A percentile compares a stretch with the other conserved stretches of the same genome.
phyloP scores from a whole-genome alignment of 495 filamentous ascomycete species.

The Lasiosphaeria ovina region DNA sequence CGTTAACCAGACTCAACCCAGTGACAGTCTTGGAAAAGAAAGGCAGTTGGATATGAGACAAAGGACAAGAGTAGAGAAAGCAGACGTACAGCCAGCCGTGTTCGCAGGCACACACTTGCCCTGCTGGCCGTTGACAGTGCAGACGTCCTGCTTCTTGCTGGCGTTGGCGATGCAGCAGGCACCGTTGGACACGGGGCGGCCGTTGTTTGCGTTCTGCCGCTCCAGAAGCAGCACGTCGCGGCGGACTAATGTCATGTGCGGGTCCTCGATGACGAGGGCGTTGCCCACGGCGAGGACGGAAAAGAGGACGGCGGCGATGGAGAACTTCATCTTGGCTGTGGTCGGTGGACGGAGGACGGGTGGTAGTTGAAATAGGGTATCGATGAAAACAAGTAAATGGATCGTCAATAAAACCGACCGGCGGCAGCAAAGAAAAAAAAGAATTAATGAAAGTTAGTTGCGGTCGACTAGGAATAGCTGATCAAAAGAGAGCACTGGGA shows the following conservation, averaged over 20 bases:
- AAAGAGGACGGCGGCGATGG: conserved; percentile 10
- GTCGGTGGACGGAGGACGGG: background rate
- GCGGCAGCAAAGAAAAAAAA: conserved; percentile 5
- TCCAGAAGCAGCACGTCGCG: conserved; percentile 11
- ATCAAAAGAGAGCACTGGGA: background rate
- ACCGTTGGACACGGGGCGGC: conserved; percentile 20
- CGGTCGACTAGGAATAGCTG: background rate
- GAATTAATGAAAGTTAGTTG: background rate
- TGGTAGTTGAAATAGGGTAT: background rate
- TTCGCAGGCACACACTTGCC: conserved; percentile 19
- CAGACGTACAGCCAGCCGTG: conserved; percentile 11
- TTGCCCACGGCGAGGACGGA: conserved; percentile 14
- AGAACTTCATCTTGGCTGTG: conserved; percentile 22
- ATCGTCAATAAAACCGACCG: conserved; percentile 7
- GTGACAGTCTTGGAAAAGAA: no score
- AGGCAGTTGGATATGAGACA: background rate
- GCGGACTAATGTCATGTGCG: conserved; percentile 17
- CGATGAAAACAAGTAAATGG: background rate
- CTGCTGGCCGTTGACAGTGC: conserved; percentile 15
- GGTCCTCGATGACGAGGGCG: conserved; percentile 14
- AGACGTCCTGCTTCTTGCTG: conserved; percentile 27
- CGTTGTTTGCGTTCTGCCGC: conserved; percentile 18
- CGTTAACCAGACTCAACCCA: background rate
- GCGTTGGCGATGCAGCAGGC: conserved; percentile 22
- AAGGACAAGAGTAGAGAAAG: background rate